A percentile compares a stretch with the other conserved stretches of the same genome.
Evolutionary conservation across 305 asterid species (phyloP).

Genomic region (Fraxinus baroniana): DNA sequence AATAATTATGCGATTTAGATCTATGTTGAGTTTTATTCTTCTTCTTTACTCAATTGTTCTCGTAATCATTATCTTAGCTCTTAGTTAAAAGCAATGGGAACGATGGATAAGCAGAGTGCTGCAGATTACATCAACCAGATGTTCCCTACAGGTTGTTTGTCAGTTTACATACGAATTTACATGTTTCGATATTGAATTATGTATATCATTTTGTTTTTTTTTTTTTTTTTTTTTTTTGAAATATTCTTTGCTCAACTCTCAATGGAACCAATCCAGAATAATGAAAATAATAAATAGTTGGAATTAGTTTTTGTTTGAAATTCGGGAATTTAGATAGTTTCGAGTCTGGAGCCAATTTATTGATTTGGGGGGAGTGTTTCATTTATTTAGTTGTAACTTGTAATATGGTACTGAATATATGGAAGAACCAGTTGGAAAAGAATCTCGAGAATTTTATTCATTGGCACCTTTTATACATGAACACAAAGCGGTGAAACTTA

Average conservation of each 20-base stretch:
- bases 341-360: background rate
- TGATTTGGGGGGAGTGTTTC: background rate
- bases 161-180: background rate
- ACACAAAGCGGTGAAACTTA: background rate
- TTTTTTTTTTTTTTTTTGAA: background rate
- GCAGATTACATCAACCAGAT: constrained; percentile 96
- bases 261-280: background rate
- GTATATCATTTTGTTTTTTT: background rate
- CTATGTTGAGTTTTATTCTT: background rate
- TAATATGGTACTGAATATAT: background rate
- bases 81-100: constrained; percentile 46
- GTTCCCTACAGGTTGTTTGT: constrained; percentile 84
- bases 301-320: background rate
- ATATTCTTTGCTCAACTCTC: background rate
- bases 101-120: constrained; percentile 79
- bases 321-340: background rate
- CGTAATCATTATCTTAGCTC: background rate
- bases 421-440: background rate
- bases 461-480: background rate
- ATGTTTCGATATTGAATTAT: background rate
- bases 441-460: background rate
- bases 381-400: background rate
- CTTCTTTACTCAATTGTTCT: background rate
- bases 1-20: background rate
- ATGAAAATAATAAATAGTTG: background rate